phyloP scores from a whole-genome alignment of 176 grass and related monocot species.

The Avena atlantica region DNA sequence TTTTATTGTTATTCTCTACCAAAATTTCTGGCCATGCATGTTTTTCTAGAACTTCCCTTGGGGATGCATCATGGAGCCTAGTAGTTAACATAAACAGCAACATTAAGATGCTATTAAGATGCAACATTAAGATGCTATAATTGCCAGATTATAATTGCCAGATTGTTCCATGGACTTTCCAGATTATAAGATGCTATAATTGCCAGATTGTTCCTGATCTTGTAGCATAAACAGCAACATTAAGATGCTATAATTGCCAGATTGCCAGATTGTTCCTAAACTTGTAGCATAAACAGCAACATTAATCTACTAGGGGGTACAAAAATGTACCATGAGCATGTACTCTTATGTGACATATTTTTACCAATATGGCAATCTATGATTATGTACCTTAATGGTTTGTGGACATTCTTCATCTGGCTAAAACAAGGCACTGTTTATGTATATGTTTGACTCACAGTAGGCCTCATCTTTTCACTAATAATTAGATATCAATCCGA shows the following conservation, averaged over 20 bases:
- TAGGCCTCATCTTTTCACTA: not conserved
- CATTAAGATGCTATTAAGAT: constrained; percentile 52
- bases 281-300: too few relatives aligned
- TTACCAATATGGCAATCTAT: not conserved
- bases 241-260: too few relatives aligned
- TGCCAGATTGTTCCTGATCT: too few relatives aligned
- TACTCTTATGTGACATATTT: not conserved
- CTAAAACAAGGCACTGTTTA: not conserved
- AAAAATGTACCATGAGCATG: not conserved
- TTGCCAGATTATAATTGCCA: constrained; percentile 51
- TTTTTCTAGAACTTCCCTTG: not conserved
- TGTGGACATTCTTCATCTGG: constrained; percentile 1
- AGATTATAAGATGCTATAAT: too few relatives aligned
- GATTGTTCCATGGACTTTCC: constrained; percentile 51
- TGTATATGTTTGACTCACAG: not conserved
- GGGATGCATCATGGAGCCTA: not conserved
- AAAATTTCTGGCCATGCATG: not conserved
- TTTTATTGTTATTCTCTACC: not conserved
- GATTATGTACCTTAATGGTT: not conserved
- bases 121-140: constrained; percentile 49
- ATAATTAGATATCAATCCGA: too few relatives aligned
- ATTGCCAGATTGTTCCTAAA: too few relatives aligned
- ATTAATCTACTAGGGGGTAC: not conserved
- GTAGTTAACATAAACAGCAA: not conserved
- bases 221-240: too few relatives aligned